A percentile compares a stretch with the other conserved stretches of the same genome.
phyloP scores from a whole-genome alignment of 2,329 filamentous ascomycete genomes.

The Thermothelomyces thermophilus region DNA sequence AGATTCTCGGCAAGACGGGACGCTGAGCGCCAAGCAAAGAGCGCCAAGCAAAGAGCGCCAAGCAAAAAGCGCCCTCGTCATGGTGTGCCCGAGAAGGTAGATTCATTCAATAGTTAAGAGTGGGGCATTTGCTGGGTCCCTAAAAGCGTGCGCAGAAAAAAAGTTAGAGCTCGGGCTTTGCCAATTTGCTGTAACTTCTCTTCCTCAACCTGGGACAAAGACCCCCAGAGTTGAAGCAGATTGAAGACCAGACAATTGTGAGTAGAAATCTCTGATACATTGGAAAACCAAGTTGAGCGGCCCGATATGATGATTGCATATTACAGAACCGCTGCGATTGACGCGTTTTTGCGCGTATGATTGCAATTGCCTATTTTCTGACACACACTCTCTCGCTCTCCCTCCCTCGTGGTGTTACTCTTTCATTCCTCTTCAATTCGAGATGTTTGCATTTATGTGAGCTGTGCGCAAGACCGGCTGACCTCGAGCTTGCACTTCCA shows the following conservation, averaged over 20 bases:
- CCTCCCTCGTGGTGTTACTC: no score
- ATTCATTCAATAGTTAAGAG: no score
- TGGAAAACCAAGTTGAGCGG: no score
- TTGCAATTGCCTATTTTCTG: constrained; percentile 48
- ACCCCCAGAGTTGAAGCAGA: background rate
- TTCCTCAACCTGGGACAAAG: background rate
- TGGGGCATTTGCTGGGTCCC: background rate
- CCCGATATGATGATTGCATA: background rate
- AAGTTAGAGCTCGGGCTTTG: background rate
- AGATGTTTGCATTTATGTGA: no score
- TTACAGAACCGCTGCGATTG: constrained; percentile 53
- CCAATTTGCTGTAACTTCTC: background rate
- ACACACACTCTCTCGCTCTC: background rate
- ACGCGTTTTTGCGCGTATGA: constrained; percentile 46
- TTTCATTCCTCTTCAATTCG: no score
- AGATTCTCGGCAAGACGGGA: constrained; percentile 10
- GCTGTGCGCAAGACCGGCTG: constrained; percentile 14
- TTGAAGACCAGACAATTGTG: background rate
- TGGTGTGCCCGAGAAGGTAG: no score
- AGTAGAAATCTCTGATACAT: background rate
- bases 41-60: no score
- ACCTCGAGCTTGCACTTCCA: constrained; percentile 10
- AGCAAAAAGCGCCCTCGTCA: background rate
- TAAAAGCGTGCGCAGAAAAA: background rate
- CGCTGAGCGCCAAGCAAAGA: no score